Base-by-base conservation (phyloP, 2,329 filamentous ascomycete genomes). In the Paracoccidioides lutzii region DNA sequence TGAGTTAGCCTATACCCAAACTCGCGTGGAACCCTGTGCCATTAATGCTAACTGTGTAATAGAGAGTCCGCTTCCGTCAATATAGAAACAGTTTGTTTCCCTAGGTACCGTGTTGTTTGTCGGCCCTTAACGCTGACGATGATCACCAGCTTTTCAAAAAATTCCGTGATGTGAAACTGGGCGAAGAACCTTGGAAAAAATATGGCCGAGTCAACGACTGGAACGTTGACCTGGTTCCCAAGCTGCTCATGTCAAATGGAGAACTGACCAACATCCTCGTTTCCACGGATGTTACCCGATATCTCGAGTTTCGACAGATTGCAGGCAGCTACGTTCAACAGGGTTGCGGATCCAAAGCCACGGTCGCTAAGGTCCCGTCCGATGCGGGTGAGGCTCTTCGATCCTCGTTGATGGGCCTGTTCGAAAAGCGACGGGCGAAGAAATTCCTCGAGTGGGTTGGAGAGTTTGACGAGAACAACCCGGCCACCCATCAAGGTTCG, bases 201-300 rank as follows among this genome's bases (percentile, higher is more conserved):
- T 97, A 96, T 73, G 91, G 91, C 66, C 87, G 93, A 58, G 79
- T 84, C 71, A 96, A 96, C 76, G 91, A 97, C 81, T 98, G 93
- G 93, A 97, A 96, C 79, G 94, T 98, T 74, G 94, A 98, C 71
- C 81, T 98, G 59, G 90, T 98, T 51, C 91, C 93, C 64, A 98
- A 98, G 81, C 85, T 98, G 67, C 82, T 98, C 73, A 97, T 98
- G 90, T 90, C 91, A 58, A 95, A 94, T 61, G 93, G 93, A 73
- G 91, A 98, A 77, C 80, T 98, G 70, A 97, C 91, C 71, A 97
- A 97, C 76, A 96, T 98, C 68, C 84, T 98, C 69, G 90, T 96
- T 61, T 95, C 90, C 53, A 97, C 91, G 74, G 90, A 96, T 65
- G 87, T 90, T 63, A 90, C 87, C 66, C 80, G 85, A 74, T 90